A percentile compares a stretch with the other conserved stretches of the same genome.
phyloP scores from a whole-genome alignment of 108 stramenopile species.

The Fistulifera pelliculosa region DNA sequence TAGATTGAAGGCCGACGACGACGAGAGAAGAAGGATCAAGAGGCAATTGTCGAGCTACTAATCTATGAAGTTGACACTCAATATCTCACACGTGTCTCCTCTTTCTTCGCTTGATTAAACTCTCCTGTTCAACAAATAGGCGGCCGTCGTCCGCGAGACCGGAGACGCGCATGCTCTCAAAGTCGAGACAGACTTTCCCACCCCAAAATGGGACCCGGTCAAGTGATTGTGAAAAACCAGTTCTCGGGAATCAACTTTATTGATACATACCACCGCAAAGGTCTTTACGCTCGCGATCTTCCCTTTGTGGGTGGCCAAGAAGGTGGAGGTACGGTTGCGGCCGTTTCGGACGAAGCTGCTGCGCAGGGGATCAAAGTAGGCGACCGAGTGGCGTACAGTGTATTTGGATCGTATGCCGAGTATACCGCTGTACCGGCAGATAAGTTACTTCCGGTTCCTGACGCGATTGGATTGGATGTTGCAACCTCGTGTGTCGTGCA shows the following conservation, averaged over 20 bases:
- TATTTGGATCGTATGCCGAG: slow-evolving; percentile 63
- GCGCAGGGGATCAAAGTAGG: slow-evolving; percentile 44
- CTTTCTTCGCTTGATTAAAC: slow-evolving; percentile 5
- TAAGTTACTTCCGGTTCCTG: slow-evolving; percentile 47
- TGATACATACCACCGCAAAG: slow-evolving; percentile 73
- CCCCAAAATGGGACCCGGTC: slow-evolving; percentile 32
- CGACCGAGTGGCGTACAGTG: slow-evolving; percentile 64
- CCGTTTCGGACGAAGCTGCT: slow-evolving; percentile 41
- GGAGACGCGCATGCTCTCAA: slow-evolving; percentile 56
- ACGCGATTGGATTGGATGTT: slow-evolving; percentile 39
- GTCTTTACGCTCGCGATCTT: slow-evolving; percentile 59
- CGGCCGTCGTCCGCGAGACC: slow-evolving; percentile 54
- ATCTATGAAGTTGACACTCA: not conserved
- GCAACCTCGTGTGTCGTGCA: slow-evolving; percentile 70
- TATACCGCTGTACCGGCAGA: slow-evolving; percentile 62
- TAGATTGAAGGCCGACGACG: too few relatives aligned
- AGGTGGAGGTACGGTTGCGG: slow-evolving; percentile 66
- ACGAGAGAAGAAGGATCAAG: too few relatives aligned
- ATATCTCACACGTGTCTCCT: slow-evolving; percentile 22
- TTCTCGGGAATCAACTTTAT: slow-evolving; percentile 83
- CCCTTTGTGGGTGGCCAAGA: slow-evolving; percentile 79
- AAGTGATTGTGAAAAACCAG: slow-evolving; percentile 63
- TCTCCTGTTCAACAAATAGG: slow-evolving; percentile 28
- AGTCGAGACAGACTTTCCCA: slow-evolving; percentile 42
- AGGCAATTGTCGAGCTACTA: too few relatives aligned